Percentiles rank a stretch among this genome's conserved stretches.
Conservation (phyloP, 352 stramenopile species). For the Bremia lactucae region DNA sequence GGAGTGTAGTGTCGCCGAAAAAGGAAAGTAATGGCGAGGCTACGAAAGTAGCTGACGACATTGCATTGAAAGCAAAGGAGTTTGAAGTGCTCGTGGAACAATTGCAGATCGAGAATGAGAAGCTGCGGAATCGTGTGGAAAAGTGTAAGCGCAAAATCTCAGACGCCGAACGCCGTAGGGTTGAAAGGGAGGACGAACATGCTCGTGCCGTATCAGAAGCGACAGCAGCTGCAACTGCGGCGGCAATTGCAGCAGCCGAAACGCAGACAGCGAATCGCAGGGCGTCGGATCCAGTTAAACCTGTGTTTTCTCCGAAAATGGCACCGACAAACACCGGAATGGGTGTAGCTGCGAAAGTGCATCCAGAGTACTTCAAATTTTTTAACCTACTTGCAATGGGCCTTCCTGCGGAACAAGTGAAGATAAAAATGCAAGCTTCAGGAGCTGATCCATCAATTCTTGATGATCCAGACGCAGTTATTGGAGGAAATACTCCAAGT, state of each 20-base stretch:
- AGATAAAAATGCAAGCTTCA: constrained; percentile 78
- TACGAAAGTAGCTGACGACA: constrained; percentile 18
- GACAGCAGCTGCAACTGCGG: constrained; percentile 15
- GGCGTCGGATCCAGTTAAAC: neutral
- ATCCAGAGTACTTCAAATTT: constrained; percentile 69
- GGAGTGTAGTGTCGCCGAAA: constrained; percentile 22
- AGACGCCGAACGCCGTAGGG: constrained; percentile 38
- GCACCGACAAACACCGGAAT: constrained; percentile 9
- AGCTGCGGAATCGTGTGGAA: constrained; percentile 54
- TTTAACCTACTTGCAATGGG: constrained; percentile 82
- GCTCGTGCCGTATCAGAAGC: constrained; percentile 23
- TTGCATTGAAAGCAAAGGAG: constrained; percentile 16
- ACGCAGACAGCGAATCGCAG: constrained; percentile 4
- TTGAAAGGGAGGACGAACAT: constrained; percentile 48
- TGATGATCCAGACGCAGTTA: constrained; percentile 55
- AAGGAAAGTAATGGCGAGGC: constrained; percentile 21
- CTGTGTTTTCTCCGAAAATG: constrained; percentile 6
- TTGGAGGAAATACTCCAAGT: constrained; percentile 26
- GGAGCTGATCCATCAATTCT: constrained; percentile 56
- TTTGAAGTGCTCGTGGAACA: constrained; percentile 30
- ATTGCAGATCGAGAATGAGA: constrained; percentile 71
- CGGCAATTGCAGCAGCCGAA: constrained; percentile 7
- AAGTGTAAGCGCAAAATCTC: constrained; percentile 63
- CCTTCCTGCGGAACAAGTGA: constrained; percentile 67
- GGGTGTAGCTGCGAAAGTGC: constrained; percentile 49